Evolutionary conservation across 225 moss, liverwort and hornwort genomes (phyloP), one percentile per base, ranked within the genome.

Genomic region (Bryoerythrophyllum caledonicum): DNA sequence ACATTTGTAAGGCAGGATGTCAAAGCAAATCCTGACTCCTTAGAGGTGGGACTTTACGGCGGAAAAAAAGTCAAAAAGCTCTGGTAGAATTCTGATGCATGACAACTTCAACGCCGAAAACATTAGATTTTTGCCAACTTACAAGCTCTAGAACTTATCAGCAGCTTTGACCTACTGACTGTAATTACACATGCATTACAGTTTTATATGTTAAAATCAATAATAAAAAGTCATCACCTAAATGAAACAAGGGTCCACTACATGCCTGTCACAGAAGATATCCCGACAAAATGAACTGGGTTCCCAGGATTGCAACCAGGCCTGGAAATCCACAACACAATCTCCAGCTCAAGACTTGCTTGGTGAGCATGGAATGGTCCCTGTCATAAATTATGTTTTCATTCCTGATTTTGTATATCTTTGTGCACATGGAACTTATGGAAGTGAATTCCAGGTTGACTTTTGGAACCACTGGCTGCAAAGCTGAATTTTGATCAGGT

Each of bases 281-380:
- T 63, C 35, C 51, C 62, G 35, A 63, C 51, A 51, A 10, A 30
- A 35, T 12, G 51, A 73, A 63, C 73, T 73, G 63, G 17, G 17
- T 51, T 49, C 51, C 10, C 62, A 63, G 24, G 61, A 73, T 62
- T 23, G 16, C 32, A 61, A 43, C 7, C 46, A 71, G 38, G 58
- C 43, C 59, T 43, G 24, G 20, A 73, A 51, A 49, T 62, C 62
- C 62, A 48, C 6, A 49, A 49, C 48, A 48, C 48, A 61, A 62
- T 73, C 73, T 72, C 30, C 13, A 41, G 13, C 46, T 30, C n/a
- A 38, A 58, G 56, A 12, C 58, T 20, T 28, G 24, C 21, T 6
- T 59, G 7, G 59, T 59, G 43, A 40, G 19, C 28, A 4, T 27
- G 8, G 27, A 28, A 43, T 41, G 27, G 26, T 20, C 16, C 16